A percentile compares a stretch with the other conserved stretches of the same genome.
Evolutionary conservation across 1,284 basidiomycete genomes (phyloP).

Genomic region (Cyathus pygmaeus): DNA sequence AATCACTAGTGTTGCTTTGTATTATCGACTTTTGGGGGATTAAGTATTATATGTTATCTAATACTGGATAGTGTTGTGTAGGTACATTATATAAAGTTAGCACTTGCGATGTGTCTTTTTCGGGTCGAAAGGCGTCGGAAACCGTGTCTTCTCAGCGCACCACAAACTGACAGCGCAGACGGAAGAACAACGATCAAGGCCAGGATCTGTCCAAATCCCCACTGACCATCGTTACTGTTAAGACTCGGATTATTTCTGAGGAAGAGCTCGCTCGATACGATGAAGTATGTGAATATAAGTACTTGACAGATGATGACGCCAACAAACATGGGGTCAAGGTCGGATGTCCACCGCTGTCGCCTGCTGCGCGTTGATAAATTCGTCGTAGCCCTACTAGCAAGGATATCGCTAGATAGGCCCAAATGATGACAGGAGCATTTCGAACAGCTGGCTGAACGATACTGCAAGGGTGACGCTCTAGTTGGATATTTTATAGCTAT

Average conservation of each 20-base stretch:
- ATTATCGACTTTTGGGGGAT: too few species aligned
- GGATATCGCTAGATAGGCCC: too few species aligned
- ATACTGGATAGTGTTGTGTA: background rate
- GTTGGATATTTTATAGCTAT: too few species aligned
- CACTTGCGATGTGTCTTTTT: slow-evolving; percentile 16
- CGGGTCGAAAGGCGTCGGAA: slow-evolving; percentile 36
- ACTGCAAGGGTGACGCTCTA: too few species aligned
- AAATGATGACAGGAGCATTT: too few species aligned
- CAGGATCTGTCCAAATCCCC: slow-evolving; percentile 50
- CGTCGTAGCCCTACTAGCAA: too few species aligned
- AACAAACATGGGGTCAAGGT: slow-evolving; percentile 52
- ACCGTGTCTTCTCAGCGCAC: slow-evolving; percentile 40
- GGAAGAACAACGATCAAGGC: slow-evolving; percentile 47
- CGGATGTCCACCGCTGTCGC: slow-evolving; percentile 43
- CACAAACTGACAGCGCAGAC: slow-evolving; percentile 41
- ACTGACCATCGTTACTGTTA: slow-evolving; percentile 22
- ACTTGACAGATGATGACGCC: slow-evolving; percentile 47
- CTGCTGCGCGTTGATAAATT: background rate
- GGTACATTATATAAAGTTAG: background rate
- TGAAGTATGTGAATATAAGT: slow-evolving; percentile 51
- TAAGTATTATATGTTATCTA: background rate
- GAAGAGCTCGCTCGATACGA: slow-evolving; percentile 48
- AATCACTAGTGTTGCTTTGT: slow-evolving; percentile 44
- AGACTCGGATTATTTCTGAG: slow-evolving; percentile 37
- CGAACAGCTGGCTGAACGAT: background rate